Evolutionary conservation across 2,329 filamentous ascomycete genomes (phyloP).

Genomic region (Drechmeria coniospora): DNA sequence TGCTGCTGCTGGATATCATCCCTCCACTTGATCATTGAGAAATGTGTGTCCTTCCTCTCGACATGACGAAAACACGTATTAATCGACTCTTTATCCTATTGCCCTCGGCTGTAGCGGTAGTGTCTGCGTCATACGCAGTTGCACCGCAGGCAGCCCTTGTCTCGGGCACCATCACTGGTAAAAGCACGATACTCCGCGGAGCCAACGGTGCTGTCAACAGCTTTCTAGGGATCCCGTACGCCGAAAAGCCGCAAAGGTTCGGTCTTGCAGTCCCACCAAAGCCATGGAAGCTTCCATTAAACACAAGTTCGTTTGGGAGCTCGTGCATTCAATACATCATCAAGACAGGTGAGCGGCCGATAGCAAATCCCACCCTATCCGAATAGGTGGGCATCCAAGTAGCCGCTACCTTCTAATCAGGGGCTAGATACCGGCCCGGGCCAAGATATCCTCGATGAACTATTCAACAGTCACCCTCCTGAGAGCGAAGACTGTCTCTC

Average conservation of each 20-base stretch:
- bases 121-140: too few relatives aligned
- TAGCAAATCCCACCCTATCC: too few relatives aligned
- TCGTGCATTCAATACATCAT: slow-evolving; percentile 8
- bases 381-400: too few relatives aligned
- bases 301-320: slow-evolving; percentile 6
- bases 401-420: too few relatives aligned
- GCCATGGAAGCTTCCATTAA: slow-evolving; percentile 5
- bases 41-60: too few relatives aligned
- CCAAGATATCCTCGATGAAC: slow-evolving; percentile 6
- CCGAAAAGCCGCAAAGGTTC: slow-evolving; percentile 7
- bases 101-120: too few relatives aligned
- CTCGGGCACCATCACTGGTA: slow-evolving; percentile 7
- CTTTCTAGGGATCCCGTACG: slow-evolving; percentile 10
- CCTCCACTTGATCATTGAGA: too few relatives aligned
- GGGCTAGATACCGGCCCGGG: slow-evolving; percentile 9
- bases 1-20: too few relatives aligned
- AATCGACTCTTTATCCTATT: too few relatives aligned
- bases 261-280: slow-evolving; percentile 3
- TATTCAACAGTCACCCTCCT: slow-evolving; percentile 8
- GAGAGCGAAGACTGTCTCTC: slow-evolving; percentile 15
- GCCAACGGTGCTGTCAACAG: slow-evolving; percentile 7
- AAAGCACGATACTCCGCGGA: slow-evolving; percentile 6
- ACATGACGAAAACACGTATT: too few relatives aligned
- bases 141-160: slow-evolving; percentile 6
- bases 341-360: slow-evolving; percentile 5